These are phyloP conservation scores for Davidsoniella virescens DNA, from an alignment of 2,329 filamentous ascomycete species.

Conservation along the genomic window DNA sequence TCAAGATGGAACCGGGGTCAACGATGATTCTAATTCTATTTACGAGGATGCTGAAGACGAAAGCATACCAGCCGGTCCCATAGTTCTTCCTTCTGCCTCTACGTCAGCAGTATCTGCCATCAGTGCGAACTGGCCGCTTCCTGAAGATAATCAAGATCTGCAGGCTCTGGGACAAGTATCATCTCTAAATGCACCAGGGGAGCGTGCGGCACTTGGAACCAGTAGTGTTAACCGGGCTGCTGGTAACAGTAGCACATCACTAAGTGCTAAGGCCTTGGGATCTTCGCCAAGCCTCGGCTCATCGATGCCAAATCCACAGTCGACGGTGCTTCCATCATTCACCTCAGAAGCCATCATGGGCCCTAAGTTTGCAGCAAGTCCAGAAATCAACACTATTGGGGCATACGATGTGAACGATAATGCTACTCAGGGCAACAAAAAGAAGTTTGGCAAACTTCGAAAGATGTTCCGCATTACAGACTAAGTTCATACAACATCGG, in stretches of 20 bases:
- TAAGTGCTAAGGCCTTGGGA: not conserved
- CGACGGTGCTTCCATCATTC: slow-evolving; percentile 2
- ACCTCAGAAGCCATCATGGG: slow-evolving; percentile 3
- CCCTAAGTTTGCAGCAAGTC: not conserved
- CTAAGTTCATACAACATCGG: not conserved
- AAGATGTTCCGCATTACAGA: slow-evolving; percentile 43
- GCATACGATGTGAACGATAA: no score
- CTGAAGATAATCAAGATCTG: not conserved
- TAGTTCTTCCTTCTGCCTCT: not conserved
- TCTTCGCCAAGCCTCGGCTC: not conserved
- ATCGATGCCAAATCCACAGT: no score
- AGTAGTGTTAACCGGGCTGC: slow-evolving; percentile 9
- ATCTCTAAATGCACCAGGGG: slow-evolving; percentile 1
- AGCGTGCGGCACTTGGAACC: slow-evolving; percentile 1
- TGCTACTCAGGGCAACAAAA: slow-evolving; percentile 26
- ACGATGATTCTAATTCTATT: not conserved
- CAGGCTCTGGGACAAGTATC: slow-evolving; percentile 3
- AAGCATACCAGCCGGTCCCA: not conserved
- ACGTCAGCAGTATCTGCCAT: not conserved
- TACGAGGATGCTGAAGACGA: not conserved
- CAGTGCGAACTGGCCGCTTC: slow-evolving; percentile 4
- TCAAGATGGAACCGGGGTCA: not conserved
- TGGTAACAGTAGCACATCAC: not conserved
- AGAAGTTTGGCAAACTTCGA: slow-evolving; percentile 52
- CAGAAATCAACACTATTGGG: no score